Evolutionary conservation across 495 filamentous ascomycete genomes (phyloP).

Genomic region (Sordaria brevicollis): DNA sequence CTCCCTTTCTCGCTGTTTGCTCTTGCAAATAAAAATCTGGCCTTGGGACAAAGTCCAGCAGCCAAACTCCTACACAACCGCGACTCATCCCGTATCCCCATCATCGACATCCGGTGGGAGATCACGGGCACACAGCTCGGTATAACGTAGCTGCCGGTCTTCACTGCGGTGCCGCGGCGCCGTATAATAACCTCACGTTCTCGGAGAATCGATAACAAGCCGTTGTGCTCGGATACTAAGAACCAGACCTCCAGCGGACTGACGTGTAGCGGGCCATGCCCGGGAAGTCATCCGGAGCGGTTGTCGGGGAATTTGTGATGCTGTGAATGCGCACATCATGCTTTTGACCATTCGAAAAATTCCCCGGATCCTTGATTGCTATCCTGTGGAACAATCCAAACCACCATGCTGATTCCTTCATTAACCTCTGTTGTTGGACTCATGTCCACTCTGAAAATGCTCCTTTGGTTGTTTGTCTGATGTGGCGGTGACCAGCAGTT

Average conservation of each 20-base stretch:
- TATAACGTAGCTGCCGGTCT: slow-evolving; percentile 24
- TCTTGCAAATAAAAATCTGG: too few species aligned
- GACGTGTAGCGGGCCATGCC: slow-evolving; percentile 34
- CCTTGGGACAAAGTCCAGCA: too few species aligned
- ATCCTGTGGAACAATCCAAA: too few species aligned
- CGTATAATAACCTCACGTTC: slow-evolving; percentile 39
- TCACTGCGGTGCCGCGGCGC: slow-evolving; percentile 37
- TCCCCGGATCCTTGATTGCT: too few species aligned
- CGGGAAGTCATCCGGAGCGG: slow-evolving; percentile 33
- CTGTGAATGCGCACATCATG: too few species aligned
- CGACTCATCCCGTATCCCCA: slow-evolving; percentile 41
- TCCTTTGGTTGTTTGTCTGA: background rate
- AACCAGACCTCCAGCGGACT: slow-evolving; percentile 27
- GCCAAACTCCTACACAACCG: slow-evolving; percentile 25
- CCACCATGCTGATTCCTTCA: too few species aligned
- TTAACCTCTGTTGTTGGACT: too few species aligned
- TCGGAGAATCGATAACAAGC: slow-evolving; percentile 39
- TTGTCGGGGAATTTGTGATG: slow-evolving; percentile 28
- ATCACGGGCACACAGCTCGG: slow-evolving; percentile 38
- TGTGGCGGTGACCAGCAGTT: background rate
- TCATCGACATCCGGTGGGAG: slow-evolving; percentile 41
- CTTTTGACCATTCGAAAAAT: too few species aligned
- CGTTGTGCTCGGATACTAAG: slow-evolving; percentile 32
- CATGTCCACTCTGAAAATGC: too few species aligned
- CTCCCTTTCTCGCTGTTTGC: too few species aligned